These are phyloP conservation scores for Cercophora sp. DNA, from an alignment of 495 filamentous ascomycete species.

Conservation along the genomic window DNA sequence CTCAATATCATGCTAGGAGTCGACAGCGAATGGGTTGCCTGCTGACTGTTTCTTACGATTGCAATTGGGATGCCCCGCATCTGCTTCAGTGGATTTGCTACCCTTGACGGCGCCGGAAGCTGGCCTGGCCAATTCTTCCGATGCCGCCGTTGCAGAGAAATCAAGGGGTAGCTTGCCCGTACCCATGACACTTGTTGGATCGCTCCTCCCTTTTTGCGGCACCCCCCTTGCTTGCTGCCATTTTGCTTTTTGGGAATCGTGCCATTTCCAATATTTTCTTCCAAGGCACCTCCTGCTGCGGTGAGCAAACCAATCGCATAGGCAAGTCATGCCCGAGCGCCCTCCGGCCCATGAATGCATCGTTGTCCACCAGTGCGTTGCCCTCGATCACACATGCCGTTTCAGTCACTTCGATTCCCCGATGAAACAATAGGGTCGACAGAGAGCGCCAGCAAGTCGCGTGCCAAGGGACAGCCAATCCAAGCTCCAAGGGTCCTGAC, in stretches of 20 bases:
- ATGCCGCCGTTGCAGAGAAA: slow-evolving; percentile 8
- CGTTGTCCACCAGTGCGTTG: slow-evolving; percentile 8
- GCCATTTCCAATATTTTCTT: background rate
- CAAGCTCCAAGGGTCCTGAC: slow-evolving; percentile 18
- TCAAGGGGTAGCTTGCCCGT: slow-evolving; percentile 10
- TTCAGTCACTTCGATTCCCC: slow-evolving; percentile 22
- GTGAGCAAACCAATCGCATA: too few species aligned
- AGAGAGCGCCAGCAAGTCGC: slow-evolving; percentile 19
- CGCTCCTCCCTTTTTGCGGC: slow-evolving; percentile 5
- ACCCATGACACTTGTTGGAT: background rate
- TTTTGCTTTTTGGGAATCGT: background rate
- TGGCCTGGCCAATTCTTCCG: slow-evolving; percentile 4
- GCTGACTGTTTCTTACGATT: background rate
- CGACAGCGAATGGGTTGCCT: slow-evolving; percentile 6
- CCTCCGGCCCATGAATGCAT: too few species aligned
- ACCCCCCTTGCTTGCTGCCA: background rate
- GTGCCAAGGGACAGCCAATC: slow-evolving; percentile 23
- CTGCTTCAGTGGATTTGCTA: background rate
- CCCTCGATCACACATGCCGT: slow-evolving; percentile 20
- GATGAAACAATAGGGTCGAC: slow-evolving; percentile 24
- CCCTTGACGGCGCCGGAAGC: background rate
- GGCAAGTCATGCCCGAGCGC: too few species aligned
- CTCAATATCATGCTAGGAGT: too few species aligned
- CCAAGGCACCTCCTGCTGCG: background rate
- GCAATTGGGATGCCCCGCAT: slow-evolving; percentile 1